Conservation (phyloP, 768 basidiomycete species). For the Leucosporidium yakuticum region DNA sequence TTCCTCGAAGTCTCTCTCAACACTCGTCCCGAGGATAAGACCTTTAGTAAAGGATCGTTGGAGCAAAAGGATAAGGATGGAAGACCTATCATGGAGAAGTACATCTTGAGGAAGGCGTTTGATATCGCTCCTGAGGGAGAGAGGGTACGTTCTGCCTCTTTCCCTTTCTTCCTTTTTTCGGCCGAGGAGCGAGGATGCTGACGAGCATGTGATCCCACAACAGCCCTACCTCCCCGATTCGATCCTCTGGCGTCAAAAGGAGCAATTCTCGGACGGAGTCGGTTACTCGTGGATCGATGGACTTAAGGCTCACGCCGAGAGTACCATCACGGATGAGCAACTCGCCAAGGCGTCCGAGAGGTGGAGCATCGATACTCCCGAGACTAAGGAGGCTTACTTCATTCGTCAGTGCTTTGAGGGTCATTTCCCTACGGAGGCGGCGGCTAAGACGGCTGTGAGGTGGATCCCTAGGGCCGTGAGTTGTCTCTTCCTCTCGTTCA, state of each 20-base stretch:
- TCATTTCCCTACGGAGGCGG: slow-evolving; percentile 73
- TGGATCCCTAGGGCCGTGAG: slow-evolving; percentile 46
- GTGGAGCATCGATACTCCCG: slow-evolving; percentile 74
- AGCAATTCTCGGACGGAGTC: slow-evolving; percentile 87
- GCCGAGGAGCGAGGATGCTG: too few relatives aligned
- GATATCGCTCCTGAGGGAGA: slow-evolving; percentile 64
- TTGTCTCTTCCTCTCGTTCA: slow-evolving; percentile 12
- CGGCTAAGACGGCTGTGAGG: slow-evolving; percentile 86
- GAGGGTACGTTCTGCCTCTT: slow-evolving; percentile 51
- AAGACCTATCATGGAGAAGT: slow-evolving; percentile 94
- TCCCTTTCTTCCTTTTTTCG: slow-evolving; percentile 37
- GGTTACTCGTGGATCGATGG: slow-evolving; percentile 47
- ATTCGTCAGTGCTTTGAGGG: slow-evolving; percentile 89
- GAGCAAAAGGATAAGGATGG: slow-evolving; percentile 80
- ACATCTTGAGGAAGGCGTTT: slow-evolving; percentile 92
- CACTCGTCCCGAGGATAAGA: slow-evolving; percentile 77
- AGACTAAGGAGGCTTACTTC: slow-evolving; percentile 93
- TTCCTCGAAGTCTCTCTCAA: slow-evolving; percentile 94
- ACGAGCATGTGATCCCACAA: too few relatives aligned
- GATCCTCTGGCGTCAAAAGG: slow-evolving; percentile 98
- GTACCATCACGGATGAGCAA: slow-evolving; percentile 69
- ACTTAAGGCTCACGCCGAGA: slow-evolving; percentile 79
- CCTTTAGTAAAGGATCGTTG: slow-evolving; percentile 71
- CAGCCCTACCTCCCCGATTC: slow-evolving; percentile 87
- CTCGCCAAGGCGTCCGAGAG: slow-evolving; percentile 66